Base-by-base conservation (phyloP, 495 filamentous ascomycete species). In the Penicillium goetzii region DNA sequence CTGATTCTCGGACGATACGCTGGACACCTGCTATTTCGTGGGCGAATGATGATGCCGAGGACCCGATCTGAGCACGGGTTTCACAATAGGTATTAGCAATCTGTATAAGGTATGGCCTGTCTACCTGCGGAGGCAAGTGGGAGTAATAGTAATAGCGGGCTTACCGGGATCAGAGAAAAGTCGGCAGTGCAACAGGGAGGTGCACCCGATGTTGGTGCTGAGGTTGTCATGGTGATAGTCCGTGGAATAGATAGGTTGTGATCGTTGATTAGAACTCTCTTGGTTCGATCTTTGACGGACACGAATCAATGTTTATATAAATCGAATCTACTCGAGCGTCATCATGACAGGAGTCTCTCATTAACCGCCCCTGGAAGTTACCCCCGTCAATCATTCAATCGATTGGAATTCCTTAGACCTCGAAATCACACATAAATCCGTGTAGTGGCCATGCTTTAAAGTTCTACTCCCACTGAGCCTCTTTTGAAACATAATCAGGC, bases 11-110 rank as follows among this genome's bases (percentile, higher is more conserved):
- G 15, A 53, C 26, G 9, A 53, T n/a, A 19, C 50, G 14, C 26
- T 53, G 50, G 26, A 53, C 50, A 14, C 50, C 50, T 32, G 50
- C 50, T 15, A 53, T 28, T 53, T 53, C 50, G 10, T 53, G 50
- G 50, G 50, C 50, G 11, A 30, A 53, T 2, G 50, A 53, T 28
- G 26, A 30, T 1, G 28, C n/a, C 7, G 50, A 53, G 15, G 50
- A 53, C 33, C 50, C 50, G 26, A 53, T 53, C 50, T 53, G 25
- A 19, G 19, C 6, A 4, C n/a, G n/a, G n/a, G n/a, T 50, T 41
- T 41, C 38, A 41, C 38, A 9, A 5, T 10, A 21, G 8, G n/a
- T n/a, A 43, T 43, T 19, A 43, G 41, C n/a, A n/a, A 21, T 21
- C 19, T 4, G 0, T 19, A n/a, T 19, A 14, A 14, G 34, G 7